Percentiles rank a stretch among this genome's conserved stretches.
These are phyloP conservation scores for Yamadazyma buinensis DNA, from an alignment of 1,139 yeast species.

Conservation along the genomic window DNA sequence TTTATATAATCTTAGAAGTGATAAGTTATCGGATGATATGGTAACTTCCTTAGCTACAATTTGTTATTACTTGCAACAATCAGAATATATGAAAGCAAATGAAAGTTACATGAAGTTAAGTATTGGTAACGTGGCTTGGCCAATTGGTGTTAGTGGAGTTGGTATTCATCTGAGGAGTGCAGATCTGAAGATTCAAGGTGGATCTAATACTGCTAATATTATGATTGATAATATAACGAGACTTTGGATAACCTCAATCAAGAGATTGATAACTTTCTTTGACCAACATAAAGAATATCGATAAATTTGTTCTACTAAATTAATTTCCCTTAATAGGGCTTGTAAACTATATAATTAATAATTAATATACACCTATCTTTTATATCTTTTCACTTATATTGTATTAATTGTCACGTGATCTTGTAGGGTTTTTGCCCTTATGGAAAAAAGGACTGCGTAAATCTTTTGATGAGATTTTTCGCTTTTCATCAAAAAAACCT, in stretches of 20 bases:
- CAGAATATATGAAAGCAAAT: constrained; percentile 53
- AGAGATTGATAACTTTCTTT: constrained; percentile 54
- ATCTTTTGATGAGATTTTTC: too few species aligned
- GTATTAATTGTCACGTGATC: too few species aligned
- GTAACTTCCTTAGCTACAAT: constrained; percentile 59
- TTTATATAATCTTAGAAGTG: constrained; percentile 53
- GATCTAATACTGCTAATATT: constrained; percentile 57
- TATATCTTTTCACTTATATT: too few species aligned
- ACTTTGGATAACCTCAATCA: constrained; percentile 72
- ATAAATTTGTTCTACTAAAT: too few species aligned
- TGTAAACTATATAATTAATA: too few species aligned
- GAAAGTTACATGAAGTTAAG: constrained; percentile 73
- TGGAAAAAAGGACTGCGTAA: too few species aligned
- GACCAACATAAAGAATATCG: neutral
- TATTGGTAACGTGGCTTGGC: constrained; percentile 91
- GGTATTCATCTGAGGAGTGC: constrained; percentile 78
- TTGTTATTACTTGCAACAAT: constrained; percentile 53
- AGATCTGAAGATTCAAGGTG: constrained; percentile 34
- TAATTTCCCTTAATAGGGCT: too few species aligned
- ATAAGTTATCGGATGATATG: constrained; percentile 39
- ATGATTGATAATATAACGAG: constrained; percentile 77
- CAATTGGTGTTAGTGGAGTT: constrained; percentile 77
- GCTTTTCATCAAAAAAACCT: too few species aligned
- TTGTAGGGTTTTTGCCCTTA: too few species aligned
- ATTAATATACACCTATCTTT: too few species aligned